These are phyloP conservation scores for Pachysolen tannophilus DNA, from an alignment of 805 yeast species.

Conservation along the genomic window DNA sequence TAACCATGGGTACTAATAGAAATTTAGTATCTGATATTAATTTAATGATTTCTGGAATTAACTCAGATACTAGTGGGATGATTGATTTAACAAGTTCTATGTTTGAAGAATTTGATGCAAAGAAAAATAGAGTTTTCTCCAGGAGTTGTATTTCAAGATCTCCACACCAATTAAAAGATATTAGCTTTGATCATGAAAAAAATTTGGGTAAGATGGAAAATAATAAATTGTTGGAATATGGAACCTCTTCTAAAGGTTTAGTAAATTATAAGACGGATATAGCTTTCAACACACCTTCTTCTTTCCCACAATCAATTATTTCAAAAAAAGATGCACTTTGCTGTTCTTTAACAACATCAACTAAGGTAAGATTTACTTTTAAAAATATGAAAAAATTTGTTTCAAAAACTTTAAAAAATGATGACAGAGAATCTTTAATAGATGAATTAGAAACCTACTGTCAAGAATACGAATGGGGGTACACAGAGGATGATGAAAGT, in stretches of 20 bases:
- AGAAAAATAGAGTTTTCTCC: conserved; percentile 18
- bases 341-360: conserved; percentile 15
- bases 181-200: background rate
- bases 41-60: conserved; percentile 10
- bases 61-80: no score
- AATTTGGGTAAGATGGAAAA: conserved; percentile 1
- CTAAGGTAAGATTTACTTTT: conserved; percentile 16
- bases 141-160: conserved; percentile 18
- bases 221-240: conserved; percentile 10
- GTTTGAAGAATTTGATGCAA: conserved; percentile 5
- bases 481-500: conserved; percentile 34
- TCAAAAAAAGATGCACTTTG: conserved; percentile 10
- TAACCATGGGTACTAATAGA: conserved; percentile 34
- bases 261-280: conserved; percentile 9
- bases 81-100: conserved; percentile 6
- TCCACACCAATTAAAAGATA: conserved; percentile 2
- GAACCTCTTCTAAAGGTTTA: conserved; percentile 14
- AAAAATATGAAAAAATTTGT: conserved; percentile 18
- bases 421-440: conserved; percentile 46
- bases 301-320: conserved; percentile 22
- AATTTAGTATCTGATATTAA: conserved; percentile 37
- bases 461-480: conserved; percentile 43
- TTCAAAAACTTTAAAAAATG: conserved; percentile 23
- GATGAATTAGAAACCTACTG: conserved; percentile 38
- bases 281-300: conserved; percentile 16